These are phyloP conservation scores for Chenopodium album DNA, from an alignment of 148 eudicot genomes.

Conservation along the genomic window DNA sequence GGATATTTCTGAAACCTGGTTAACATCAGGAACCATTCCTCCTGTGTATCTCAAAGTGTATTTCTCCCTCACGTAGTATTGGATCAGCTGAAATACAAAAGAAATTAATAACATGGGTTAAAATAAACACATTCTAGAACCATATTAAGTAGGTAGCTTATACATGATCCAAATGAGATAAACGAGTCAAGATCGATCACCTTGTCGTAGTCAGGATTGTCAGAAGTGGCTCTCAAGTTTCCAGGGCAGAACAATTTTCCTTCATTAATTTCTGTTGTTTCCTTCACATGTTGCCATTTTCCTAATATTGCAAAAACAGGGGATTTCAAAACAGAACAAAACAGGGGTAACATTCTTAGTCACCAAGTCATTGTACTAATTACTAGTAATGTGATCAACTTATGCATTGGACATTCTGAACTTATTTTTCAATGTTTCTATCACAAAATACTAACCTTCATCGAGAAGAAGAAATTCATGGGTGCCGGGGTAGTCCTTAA, in stretches of 20 bases:
- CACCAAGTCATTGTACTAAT: not conserved
- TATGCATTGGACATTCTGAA: not conserved
- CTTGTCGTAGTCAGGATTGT: constrained; percentile 88
- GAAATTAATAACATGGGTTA: too few relatives aligned
- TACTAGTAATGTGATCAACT: not conserved
- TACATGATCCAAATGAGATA: not conserved
- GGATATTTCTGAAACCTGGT: constrained; percentile 56
- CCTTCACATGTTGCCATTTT: constrained; percentile 97
- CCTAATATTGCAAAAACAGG: constrained; percentile 36
- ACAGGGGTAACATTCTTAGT: not conserved
- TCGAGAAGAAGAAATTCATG: constrained; percentile 99
- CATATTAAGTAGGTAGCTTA: not conserved
- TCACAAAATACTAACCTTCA: constrained; percentile 55
- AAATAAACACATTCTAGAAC: not conserved
- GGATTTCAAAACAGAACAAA: not conserved
- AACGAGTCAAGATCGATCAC: constrained; percentile 25
- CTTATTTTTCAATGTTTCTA: not conserved
- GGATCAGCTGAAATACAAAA: constrained; percentile 52
- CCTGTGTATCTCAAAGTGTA: constrained; percentile 99
- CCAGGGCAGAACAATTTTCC: constrained; percentile 99
- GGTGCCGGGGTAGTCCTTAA: constrained; percentile 83
- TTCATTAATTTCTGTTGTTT: constrained; percentile 82
- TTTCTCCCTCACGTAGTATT: constrained; percentile 85
- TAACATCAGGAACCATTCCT: constrained; percentile 99
- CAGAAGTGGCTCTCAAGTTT: constrained; percentile 88